Base-by-base conservation (phyloP, 1,284 basidiomycete genomes). In the Termitomyces sp. region DNA sequence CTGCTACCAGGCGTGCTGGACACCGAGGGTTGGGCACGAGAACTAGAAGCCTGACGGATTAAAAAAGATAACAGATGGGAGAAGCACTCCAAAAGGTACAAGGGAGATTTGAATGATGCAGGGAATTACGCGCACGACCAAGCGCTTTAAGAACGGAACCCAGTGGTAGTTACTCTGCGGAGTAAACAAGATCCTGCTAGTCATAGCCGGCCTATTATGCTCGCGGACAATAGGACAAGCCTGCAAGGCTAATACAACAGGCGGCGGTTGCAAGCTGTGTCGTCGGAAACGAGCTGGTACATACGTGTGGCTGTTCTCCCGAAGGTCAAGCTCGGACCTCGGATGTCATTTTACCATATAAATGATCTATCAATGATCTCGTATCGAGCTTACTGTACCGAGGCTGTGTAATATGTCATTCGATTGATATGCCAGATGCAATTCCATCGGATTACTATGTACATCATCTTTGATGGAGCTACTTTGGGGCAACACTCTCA, bases 341-440 rank as follows among this genome's bases (percentile, higher is more conserved):
- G 46, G 56, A 54, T 31, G 36, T 19, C 10, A 42, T 44, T 36
- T 44, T 48, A 9, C 28, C 26, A 58, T 26, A 38, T 26, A 21
- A 47, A 50, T 51, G 50, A 57, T 59, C 55, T 28, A 53, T 52
- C 53, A 50, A 13, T 33, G 54, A 52, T 42, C 38, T n/a, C 31
- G 28, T 38, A 40, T 30, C 24, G 57, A 54, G 47, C 38, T 47
- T 43, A 33, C 52, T 48, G 38, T 54, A 24, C 36, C 30, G 24
- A 50, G 60, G 60, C 60, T 57, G 58, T 62, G 61, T 48, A 7
- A 30, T 31, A 42, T 40, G 40, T 36, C 26, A 33, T 33, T 38
- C 38, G 26, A 31, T 46, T 43, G 26, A 34, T 47, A 33, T 26
- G 33, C 24, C 33, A 36, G 45, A 48, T 47, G 33, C 7, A 30